Evolutionary conservation across 352 stramenopile species (phyloP), one percentile per base, ranked within the genome.

Genomic region (Elongisporangium senticosum): DNA sequence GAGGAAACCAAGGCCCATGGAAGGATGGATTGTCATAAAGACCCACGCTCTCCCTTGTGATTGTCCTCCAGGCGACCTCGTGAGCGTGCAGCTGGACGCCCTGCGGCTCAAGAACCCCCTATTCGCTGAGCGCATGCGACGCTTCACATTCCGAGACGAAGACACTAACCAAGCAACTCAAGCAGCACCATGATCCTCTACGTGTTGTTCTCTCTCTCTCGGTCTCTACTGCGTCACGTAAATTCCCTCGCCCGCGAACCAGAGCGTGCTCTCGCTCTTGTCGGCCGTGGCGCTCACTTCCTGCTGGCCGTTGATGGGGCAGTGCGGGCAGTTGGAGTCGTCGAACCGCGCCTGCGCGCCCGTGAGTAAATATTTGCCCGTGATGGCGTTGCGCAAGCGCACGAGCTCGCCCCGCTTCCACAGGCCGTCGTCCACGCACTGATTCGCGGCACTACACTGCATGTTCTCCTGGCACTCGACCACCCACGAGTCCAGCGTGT

Each of bases 221-320:
- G 33, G 7, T 39, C 28, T 39, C 33, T 43, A 86, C 39, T 84
- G 65, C 26, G 76, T 77, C 53, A 90, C 70, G 77, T 94, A 94
- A 56, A 94, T 90, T 47, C 85, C 85, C 56, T 94, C 85, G 51
- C 71, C 83, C 33, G 85, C 85, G 48, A 88, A 91, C 85, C 85
- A 94, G 23, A 90, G 60, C 53, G 80, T 82, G 53, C 68, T 63
- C 37, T 81, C 77, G n/a, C 67, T 62, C 53, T 71, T 75, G 15
- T 71, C 64, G n/a, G 70, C 60, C 33, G 59, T 78, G 0, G 75
- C 75, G 59, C 80, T 92, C 47, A 94, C 85, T 69, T 94, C 80
- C 63, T 94, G 85, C 66, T 94, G 85, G 19, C 85, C 85, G 60
- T 91, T 90, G 65, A 94, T 94, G 51, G 85, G 85, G 57, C 85